phyloP scores from a whole-genome alignment of 805 yeast species.

The Hanseniaspora occidentalis region DNA sequence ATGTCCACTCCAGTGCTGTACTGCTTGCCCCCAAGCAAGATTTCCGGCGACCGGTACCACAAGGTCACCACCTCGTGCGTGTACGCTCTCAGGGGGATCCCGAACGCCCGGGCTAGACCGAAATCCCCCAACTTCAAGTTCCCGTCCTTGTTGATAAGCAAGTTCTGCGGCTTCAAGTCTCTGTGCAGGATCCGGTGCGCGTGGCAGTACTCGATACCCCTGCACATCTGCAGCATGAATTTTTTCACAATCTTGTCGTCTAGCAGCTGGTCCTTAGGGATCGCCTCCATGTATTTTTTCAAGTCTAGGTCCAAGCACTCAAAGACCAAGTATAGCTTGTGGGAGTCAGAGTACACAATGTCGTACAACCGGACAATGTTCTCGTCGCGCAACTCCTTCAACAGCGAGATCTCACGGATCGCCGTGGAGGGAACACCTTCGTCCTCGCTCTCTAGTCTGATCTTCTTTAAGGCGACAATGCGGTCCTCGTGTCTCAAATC shows the following conservation, averaged over 20 bases:
- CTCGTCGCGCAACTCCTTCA: constrained; percentile 90
- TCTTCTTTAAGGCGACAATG: constrained; percentile 89
- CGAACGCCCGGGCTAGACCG: constrained; percentile 95
- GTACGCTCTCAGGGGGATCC: constrained; percentile 94
- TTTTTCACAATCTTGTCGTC: constrained; percentile 78
- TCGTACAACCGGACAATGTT: constrained; percentile 88
- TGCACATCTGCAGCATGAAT: constrained; percentile 86
- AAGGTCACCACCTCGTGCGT: constrained; percentile 95
- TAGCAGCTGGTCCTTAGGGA: constrained; percentile 77
- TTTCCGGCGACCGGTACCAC: constrained; percentile 98
- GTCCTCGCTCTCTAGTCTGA: constrained; percentile 78
- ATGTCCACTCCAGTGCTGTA: constrained; percentile 95
- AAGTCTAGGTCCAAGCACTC: constrained; percentile 90
- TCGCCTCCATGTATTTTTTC: constrained; percentile 86
- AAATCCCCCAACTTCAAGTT: constrained; percentile 91
- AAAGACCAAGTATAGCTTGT: constrained; percentile 84
- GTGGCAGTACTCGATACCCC: constrained; percentile 66
- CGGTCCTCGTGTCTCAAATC: constrained; percentile 71
- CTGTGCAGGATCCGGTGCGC: constrained; percentile 55
- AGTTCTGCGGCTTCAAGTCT: constrained; percentile 89
- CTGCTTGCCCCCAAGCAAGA: constrained; percentile 84
- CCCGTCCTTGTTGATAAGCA: constrained; percentile 80
- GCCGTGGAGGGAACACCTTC: constrained; percentile 99
- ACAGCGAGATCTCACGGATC: constrained; percentile 85
- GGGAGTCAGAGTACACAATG: constrained; percentile 86